phyloP scores from a whole-genome alignment of 305 asterid species.

The Plantago coronopus region DNA sequence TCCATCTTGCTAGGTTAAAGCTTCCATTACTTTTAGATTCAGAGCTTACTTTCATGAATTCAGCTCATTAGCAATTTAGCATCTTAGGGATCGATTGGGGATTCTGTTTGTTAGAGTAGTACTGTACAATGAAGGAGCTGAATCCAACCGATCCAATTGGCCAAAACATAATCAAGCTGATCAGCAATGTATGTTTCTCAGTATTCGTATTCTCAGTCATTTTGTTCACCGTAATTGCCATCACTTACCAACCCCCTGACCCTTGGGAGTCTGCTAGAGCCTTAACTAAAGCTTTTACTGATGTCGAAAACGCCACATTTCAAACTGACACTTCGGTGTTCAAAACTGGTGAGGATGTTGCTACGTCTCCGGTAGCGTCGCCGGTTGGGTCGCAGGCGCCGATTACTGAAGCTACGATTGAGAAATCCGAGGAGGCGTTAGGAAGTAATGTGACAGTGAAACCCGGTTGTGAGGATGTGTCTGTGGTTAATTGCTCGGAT shows the following conservation, averaged over 20 bases:
- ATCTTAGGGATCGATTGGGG: background rate
- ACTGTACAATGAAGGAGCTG: conserved; percentile 39
- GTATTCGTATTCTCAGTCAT: conserved; percentile 66
- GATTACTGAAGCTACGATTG: conserved; percentile 57
- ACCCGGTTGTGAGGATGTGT: conserved; percentile 58
- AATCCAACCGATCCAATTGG: conserved; percentile 44
- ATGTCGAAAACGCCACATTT: conserved; percentile 55
- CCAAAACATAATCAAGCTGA: conserved; percentile 41
- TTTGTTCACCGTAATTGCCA: conserved; percentile 64
- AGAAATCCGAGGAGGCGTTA: conserved; percentile 49
- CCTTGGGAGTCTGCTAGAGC: conserved; percentile 85
- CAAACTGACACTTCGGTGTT: conserved; percentile 60
- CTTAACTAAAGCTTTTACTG: conserved; percentile 40
- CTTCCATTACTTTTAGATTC: background rate
- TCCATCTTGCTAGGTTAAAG: no score
- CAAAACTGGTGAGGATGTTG: conserved; percentile 90
- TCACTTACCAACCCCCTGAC: conserved; percentile 92
- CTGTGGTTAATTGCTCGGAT: conserved; percentile 70
- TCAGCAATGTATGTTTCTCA: conserved; percentile 70
- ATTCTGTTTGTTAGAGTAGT: background rate
- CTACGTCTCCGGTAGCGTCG: conserved; percentile 37
- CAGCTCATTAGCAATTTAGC: background rate
- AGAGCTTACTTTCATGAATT: background rate
- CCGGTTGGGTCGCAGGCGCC: conserved; percentile 37
- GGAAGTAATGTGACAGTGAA: conserved; percentile 36